These are phyloP conservation scores for Eucalyptus curtisii DNA, from an alignment of 345 rosid species.

Conservation along the genomic window DNA sequence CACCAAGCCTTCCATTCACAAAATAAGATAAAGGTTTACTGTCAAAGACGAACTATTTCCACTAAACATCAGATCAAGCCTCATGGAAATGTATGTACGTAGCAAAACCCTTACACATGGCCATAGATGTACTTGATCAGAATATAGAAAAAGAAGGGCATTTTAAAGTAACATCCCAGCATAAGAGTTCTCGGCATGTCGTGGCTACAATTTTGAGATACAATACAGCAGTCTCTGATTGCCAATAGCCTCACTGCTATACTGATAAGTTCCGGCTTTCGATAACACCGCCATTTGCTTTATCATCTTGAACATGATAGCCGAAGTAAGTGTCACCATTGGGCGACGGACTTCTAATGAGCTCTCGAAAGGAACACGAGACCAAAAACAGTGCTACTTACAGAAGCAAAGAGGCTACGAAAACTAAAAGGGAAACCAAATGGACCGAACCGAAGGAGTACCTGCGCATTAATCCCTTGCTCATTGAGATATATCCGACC, in stretches of 20 bases:
- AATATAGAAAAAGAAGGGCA: background rate
- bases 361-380: background rate
- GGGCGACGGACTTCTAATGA: background rate
- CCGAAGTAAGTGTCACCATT: background rate
- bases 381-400: background rate
- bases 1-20: background rate
- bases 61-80: background rate
- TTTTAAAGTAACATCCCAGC: background rate
- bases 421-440: background rate
- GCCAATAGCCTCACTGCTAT: background rate
- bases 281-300: background rate
- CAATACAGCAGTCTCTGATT: background rate
- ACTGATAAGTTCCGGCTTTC: background rate
- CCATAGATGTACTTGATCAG: background rate
- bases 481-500: constrained; percentile 81
- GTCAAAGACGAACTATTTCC: background rate
- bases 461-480: constrained; percentile 98
- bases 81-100: background rate
- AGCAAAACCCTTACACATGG: background rate
- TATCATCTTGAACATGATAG: background rate
- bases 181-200: background rate
- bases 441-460: constrained; percentile 2
- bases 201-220: background rate
- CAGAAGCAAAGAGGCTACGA: background rate
- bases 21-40: background rate